phyloP scores from a whole-genome alignment of 345 rosid genomes.

The Eucalyptus regnans region DNA sequence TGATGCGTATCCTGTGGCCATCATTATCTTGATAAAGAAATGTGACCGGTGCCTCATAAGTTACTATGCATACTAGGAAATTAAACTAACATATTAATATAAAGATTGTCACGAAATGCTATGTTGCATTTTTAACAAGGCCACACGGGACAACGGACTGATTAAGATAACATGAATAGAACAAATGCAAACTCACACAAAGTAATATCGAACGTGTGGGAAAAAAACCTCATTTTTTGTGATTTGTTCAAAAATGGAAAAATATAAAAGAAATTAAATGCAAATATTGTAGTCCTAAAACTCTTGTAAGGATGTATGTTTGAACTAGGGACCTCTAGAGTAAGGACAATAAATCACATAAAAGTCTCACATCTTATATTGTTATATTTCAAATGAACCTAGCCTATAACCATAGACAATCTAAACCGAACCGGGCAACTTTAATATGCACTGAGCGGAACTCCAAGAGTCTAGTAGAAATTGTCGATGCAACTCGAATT shows the following conservation, averaged over 20 bases:
- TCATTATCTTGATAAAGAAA: not conserved
- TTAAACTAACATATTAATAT: not conserved
- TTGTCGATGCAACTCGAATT: not conserved
- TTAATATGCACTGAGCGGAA: fast-evolving
- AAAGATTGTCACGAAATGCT: not conserved
- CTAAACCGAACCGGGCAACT: not conserved
- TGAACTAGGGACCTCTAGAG: not conserved
- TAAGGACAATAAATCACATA: not conserved
- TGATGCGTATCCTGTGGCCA: not conserved
- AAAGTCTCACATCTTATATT: not conserved
- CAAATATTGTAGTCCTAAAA: not conserved
- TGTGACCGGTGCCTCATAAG: not conserved
- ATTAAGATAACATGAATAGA: not conserved
- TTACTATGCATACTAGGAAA: not conserved
- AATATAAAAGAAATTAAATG: not conserved
- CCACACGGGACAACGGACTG: fast-evolving
- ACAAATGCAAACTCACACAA: not conserved
- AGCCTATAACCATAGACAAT: not conserved
- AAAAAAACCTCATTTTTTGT: not conserved
- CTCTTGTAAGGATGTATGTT: not conserved
- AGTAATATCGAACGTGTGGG: not conserved
- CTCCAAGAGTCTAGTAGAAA: not conserved
- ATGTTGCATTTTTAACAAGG: not conserved
- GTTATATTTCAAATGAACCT: not conserved
- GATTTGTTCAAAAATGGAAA: not conserved